Percentiles rank a stretch among this genome's conserved stretches.
Evolutionary conservation across 495 filamentous ascomycete genomes (phyloP).

Genomic region (Hypoxylon trugodes): DNA sequence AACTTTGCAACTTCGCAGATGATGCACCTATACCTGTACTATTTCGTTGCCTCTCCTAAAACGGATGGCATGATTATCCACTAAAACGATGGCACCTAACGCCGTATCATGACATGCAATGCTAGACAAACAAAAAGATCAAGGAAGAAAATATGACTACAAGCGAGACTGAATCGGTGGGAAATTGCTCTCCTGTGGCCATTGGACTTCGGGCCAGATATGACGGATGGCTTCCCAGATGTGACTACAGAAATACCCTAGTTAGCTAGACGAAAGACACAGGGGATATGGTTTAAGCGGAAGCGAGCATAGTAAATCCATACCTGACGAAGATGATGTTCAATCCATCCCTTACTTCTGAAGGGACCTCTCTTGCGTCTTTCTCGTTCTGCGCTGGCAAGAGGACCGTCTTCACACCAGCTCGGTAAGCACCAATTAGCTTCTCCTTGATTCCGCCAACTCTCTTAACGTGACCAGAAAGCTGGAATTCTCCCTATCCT

Average conservation of each 20-base stretch:
- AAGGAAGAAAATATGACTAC: slow-evolving; percentile 21
- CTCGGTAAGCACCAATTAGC: slow-evolving; percentile 90
- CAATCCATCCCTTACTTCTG: slow-evolving; percentile 87
- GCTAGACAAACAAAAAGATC: slow-evolving; percentile 28
- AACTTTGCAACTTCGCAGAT: slow-evolving; percentile 39
- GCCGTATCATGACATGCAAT: slow-evolving; percentile 32
- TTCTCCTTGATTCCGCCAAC: slow-evolving; percentile 99
- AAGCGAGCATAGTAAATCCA: slow-evolving; percentile 39
- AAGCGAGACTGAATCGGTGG: slow-evolving; percentile 39
- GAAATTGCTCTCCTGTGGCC: slow-evolving; percentile 72
- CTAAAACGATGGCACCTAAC: slow-evolving; percentile 23
- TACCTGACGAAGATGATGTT: slow-evolving; percentile 90
- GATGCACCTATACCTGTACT: slow-evolving; percentile 27
- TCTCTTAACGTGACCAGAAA: slow-evolving; percentile 84
- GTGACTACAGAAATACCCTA: slow-evolving; percentile 59
- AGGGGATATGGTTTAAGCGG: not conserved
- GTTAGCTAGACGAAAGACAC: slow-evolving; percentile 37
- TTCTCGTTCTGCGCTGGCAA: slow-evolving; percentile 89
- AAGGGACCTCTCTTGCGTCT: slow-evolving; percentile 90
- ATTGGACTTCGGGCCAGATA: slow-evolving; percentile 85
- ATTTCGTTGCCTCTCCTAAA: not conserved
- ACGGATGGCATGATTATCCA: slow-evolving; percentile 10
- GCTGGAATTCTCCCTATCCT: slow-evolving; percentile 78
- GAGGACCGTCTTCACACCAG: slow-evolving; percentile 93
- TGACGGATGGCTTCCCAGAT: slow-evolving; percentile 88